A percentile compares a stretch with the other conserved stretches of the same genome.
phyloP scores from a whole-genome alignment of 345 rosid species.

The Pugionium dolabratum region DNA sequence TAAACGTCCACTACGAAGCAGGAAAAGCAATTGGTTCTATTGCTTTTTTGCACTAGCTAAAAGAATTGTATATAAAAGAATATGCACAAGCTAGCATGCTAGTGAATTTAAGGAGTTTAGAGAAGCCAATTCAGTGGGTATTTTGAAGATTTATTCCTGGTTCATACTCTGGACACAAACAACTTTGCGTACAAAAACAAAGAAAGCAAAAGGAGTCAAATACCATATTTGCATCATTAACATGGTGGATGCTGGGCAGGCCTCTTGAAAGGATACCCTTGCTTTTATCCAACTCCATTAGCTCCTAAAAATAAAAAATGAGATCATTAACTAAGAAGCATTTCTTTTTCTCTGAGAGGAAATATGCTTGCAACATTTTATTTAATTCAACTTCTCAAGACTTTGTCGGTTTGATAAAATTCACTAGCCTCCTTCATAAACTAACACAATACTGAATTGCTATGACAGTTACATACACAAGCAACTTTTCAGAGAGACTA shows the following conservation, averaged over 20 bases:
- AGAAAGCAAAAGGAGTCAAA: conserved; percentile 11
- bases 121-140: conserved; percentile 22
- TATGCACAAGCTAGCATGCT: conserved; percentile 23
- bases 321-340: conserved; percentile 1
- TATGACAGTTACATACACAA: too few relatives aligned
- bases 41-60: not conserved
- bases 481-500: too few relatives aligned
- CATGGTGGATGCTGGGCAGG: conserved; percentile 72
- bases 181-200: not conserved
- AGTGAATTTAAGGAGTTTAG: conserved; percentile 19
- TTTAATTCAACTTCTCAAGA: too few relatives aligned
- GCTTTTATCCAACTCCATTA: conserved; percentile 79
- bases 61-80: too few relatives aligned
- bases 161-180: not conserved
- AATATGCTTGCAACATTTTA: conserved; percentile 17
- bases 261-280: conserved; percentile 74
- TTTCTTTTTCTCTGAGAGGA: conserved; percentile 15
- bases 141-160: conserved; percentile 1
- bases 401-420: too few relatives aligned
- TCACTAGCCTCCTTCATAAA: too few relatives aligned
- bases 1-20: conserved; percentile 5
- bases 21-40: not conserved
- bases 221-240: conserved; percentile 80
- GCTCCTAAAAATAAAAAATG: conserved; percentile 53
- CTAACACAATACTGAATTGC: too few relatives aligned